Evolutionary conservation across 345 rosid genomes (phyloP), one percentile per base, ranked within the genome.

Genomic region (Euphorbia peplus): DNA sequence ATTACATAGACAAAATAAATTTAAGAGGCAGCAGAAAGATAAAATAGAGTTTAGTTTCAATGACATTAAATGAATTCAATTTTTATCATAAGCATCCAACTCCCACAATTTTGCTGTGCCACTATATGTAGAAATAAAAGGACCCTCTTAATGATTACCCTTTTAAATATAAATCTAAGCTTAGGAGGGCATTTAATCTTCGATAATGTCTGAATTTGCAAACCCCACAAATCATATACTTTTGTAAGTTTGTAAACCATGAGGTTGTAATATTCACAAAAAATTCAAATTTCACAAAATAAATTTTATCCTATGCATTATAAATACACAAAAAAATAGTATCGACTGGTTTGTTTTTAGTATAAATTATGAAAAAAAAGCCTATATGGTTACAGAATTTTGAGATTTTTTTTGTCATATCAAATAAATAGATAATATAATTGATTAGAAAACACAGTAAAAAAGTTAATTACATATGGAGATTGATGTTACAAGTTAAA

Each of bases 91-190:
- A 32, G 6, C 37, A 32, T 32, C 37, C 37, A 32, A 32, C 37
- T 32, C 37, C 37, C 37, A 32, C 6, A 32, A 32, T 47, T 22
- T 62, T 61, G 8, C 55, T 41, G 42, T 78, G 64, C 42, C 70
- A 63, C 78, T 39, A 52, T 69, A 56, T 69, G 48, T 52, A 63
- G 79, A 78, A 78, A 75, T 44, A 10, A 11, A 19, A 74, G 68
- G 60, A 52, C 53, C 67, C 62, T 48, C 54, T 57, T 68, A 70
- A 74, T 71, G 25, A 71, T 77, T 47, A 70, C 35, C 15, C 48
- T 70, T 66, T 60, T 57, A 61, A 12, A 37, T n/a, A 35, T n/a
- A n/a, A n/a, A n/a, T 2, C 37, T 32, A 32, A 32, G 37, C 37
- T 69, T 62, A 16, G 59, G 25, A 25, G 35, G 47, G 18, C 11